These are phyloP conservation scores for Aureobasidium vineae DNA, from an alignment of 2,329 filamentous ascomycete genomes.

Conservation along the genomic window DNA sequence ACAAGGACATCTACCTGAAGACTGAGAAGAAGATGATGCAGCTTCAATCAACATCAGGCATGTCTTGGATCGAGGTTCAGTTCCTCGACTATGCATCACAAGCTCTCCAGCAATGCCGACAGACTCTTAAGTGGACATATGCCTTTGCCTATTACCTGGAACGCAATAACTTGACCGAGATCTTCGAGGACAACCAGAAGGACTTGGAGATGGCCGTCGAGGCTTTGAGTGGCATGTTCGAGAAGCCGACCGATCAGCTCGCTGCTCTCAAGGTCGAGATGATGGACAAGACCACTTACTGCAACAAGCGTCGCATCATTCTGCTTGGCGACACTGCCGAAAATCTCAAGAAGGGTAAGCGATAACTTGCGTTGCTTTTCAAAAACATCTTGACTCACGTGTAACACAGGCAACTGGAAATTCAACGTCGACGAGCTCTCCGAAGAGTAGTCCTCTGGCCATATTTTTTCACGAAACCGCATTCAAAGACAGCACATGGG, in stretches of 20 bases:
- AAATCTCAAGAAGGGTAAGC: conserved; percentile 80
- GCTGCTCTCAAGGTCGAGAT: conserved; percentile 91
- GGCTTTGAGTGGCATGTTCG: conserved; percentile 97
- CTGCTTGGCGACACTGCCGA: conserved; percentile 89
- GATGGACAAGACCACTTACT: conserved; percentile 97
- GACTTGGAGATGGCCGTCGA: conserved; percentile 97
- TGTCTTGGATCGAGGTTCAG: conserved; percentile 99
- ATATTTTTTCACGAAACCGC: conserved; percentile 11
- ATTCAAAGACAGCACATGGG: conserved; percentile 12
- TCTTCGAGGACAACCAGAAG: conserved; percentile 98
- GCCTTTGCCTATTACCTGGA: conserved; percentile 98
- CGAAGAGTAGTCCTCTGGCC: not conserved
- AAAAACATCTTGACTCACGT: conserved; percentile 19
- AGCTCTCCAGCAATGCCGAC: conserved; percentile 91
- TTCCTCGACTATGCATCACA: conserved; percentile 93
- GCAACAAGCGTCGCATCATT: conserved; percentile 87
- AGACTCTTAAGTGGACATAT: conserved; percentile 99
- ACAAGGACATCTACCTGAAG: conserved; percentile 93
- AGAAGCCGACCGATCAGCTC: conserved; percentile 88
- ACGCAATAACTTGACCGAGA: conserved; percentile 91
- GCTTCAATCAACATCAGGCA: conserved; percentile 85
- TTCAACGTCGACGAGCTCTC: conserved; percentile 34
- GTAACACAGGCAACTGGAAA: conserved; percentile 37
- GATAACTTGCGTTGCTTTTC: not conserved
- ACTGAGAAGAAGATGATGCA: conserved; percentile 99